Percentiles rank a stretch among this genome's conserved stretches.
phyloP scores from a whole-genome alignment of 345 rosid species.

The Eucalyptus albens region DNA sequence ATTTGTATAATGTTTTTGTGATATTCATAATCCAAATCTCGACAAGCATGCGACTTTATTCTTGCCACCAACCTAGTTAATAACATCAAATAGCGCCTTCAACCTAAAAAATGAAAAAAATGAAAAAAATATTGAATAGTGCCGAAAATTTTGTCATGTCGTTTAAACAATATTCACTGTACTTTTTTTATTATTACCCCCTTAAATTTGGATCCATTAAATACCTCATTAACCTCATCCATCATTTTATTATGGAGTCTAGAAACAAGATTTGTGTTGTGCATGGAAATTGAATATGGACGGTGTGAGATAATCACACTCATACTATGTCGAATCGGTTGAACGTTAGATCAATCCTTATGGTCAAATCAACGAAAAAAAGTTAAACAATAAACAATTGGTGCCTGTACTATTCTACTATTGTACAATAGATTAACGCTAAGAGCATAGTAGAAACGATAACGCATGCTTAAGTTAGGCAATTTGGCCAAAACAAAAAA shows the following conservation, averaged over 20 bases:
- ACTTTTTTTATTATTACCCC: background rate
- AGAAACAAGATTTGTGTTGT: background rate
- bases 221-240: background rate
- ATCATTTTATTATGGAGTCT: background rate
- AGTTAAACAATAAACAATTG: background rate
- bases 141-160: background rate
- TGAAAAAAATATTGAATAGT: background rate
- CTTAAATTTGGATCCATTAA: background rate
- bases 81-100: background rate
- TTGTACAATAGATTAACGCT: background rate
- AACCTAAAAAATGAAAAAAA: too few relatives aligned
- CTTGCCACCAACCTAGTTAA: background rate
- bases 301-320: background rate
- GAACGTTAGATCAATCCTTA: background rate
- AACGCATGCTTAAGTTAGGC: background rate
- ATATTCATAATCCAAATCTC: background rate
- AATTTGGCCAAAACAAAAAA: background rate
- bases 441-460: background rate
- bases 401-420: background rate
- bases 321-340: background rate
- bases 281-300: background rate
- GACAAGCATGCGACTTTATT: background rate
- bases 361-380: background rate
- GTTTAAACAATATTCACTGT: background rate
- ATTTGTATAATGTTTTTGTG: background rate